These are phyloP conservation scores for Groenewaldozyma salmanticensis DNA, from an alignment of 805 yeast genomes.

Conservation along the genomic window DNA sequence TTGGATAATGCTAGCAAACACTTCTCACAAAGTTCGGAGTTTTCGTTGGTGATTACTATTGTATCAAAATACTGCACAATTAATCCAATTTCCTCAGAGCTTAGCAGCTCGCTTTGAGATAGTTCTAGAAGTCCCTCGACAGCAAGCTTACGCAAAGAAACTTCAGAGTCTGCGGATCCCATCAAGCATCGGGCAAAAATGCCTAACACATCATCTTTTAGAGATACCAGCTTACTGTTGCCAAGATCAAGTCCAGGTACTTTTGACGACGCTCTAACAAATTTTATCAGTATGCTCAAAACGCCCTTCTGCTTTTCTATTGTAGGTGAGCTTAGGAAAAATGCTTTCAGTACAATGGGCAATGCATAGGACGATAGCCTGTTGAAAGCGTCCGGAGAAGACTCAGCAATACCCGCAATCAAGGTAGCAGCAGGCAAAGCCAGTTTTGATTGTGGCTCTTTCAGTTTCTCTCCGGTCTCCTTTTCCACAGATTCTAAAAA, in stretches of 20 bases:
- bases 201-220: constrained; percentile 60
- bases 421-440: constrained; percentile 54
- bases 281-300: constrained; percentile 50
- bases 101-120: constrained; percentile 42
- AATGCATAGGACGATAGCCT: constrained; percentile 28
- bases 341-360: constrained; percentile 32
- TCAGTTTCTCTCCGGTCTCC: constrained; percentile 43
- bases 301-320: constrained; percentile 50
- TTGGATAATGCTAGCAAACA: constrained; percentile 46
- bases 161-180: constrained; percentile 57
- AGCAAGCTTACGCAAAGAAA: constrained; percentile 57
- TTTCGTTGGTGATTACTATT: constrained; percentile 42
- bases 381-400: constrained; percentile 39
- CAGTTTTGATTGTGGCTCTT: constrained; percentile 41
- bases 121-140: constrained; percentile 51
- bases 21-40: constrained; percentile 43
- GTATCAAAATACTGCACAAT: constrained; percentile 57
- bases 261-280: constrained; percentile 40
- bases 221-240: constrained; percentile 33
- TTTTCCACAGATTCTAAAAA: constrained; percentile 29
- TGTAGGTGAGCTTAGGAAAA: constrained; percentile 20
- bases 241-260: constrained; percentile 8
- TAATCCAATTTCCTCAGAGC: constrained; percentile 46
- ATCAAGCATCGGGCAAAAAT: constrained; percentile 61
- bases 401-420: constrained; percentile 45